A percentile compares a stretch with the other conserved stretches of the same genome.
These are phyloP conservation scores for Pyrus pyrifolia DNA, from an alignment of 306 rosid species.

Conservation along the genomic window DNA sequence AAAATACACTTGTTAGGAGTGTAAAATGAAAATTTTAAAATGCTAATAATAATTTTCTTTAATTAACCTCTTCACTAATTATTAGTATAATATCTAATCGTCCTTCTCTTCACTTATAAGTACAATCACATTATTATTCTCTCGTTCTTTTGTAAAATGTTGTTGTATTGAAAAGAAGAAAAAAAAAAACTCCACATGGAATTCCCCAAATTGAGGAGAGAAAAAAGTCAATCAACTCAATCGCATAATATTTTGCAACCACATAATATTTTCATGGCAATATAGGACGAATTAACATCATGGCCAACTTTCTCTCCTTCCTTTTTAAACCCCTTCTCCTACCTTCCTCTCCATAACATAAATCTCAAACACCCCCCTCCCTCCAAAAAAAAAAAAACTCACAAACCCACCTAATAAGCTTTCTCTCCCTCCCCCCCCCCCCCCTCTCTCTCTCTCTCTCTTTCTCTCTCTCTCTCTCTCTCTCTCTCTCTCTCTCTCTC, in stretches of 20 bases:
- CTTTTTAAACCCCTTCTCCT: slow-evolving; percentile 38
- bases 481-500: neutral
- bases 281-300: neutral
- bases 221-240: neutral
- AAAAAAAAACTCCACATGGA: too few species aligned
- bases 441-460: neutral
- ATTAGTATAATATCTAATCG: too few species aligned
- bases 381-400: neutral
- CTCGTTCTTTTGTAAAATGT: too few species aligned
- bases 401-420: neutral
- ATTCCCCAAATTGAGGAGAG: too few species aligned
- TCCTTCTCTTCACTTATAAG: too few species aligned
- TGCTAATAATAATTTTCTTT: too few species aligned
- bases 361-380: neutral
- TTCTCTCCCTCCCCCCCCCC: too few species aligned
- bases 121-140: too few species aligned
- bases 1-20: too few species aligned
- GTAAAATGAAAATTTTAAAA: too few species aligned
- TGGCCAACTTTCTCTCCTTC: slow-evolving; percentile 20
- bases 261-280: slow-evolving; percentile 20
- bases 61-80: too few species aligned
- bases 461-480: neutral
- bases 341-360: slow-evolving; percentile 17
- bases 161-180: too few species aligned
- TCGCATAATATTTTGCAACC: neutral